Evolutionary conservation across 192 early-diverging fungal genomes (phyloP), one percentile per base, ranked within the genome.

Genomic region (Physocladia obscura): DNA sequence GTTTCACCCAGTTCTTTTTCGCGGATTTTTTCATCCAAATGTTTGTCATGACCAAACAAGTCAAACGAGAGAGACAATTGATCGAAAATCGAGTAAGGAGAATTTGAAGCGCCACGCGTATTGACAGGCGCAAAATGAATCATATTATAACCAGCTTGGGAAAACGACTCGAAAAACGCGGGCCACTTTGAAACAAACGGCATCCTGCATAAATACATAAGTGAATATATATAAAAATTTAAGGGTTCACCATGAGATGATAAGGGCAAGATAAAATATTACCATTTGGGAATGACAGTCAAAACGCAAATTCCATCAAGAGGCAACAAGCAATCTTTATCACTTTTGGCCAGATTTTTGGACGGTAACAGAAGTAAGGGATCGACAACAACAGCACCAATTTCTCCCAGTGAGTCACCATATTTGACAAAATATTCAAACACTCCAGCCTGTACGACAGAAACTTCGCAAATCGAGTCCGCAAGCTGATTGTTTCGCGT

Each of bases 121-220:
- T 95, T 94, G 68, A 97, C 76, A 1, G 97, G 97, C 0, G 96
- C 93, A 81, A 97, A 98, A 69, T 99, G 97, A 19, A 98, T 83
- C 95, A 97, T 95, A 74, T 99, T 99, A 83, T 98, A 99, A 6
- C 95, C 93, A 24, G 85, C 78, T 21, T 91, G 78, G 32, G 87
- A 69, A 69, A 92, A 90, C 21, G 74, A 70, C 17, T 89, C 75
- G 54, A 99, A 81, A 63, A 91, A 85, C 17, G 79, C 58, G 15
- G 82, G 76, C 97, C 97, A 99, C 55, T 79, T 51, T 8, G 80
- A 76, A 57, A 99, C 59, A 31, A 80, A 83, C 6, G 96, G 96
- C 80, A 99, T 85, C 59, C 59, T 62, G 59, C 8, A n/a, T n/a
- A n/a, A n/a, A n/a, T n/a, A n/a, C n/a, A n/a, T n/a, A n/a, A n/a